Conservation (phyloP, 352 stramenopile genomes). For the Blastocystis sp. region DNA sequence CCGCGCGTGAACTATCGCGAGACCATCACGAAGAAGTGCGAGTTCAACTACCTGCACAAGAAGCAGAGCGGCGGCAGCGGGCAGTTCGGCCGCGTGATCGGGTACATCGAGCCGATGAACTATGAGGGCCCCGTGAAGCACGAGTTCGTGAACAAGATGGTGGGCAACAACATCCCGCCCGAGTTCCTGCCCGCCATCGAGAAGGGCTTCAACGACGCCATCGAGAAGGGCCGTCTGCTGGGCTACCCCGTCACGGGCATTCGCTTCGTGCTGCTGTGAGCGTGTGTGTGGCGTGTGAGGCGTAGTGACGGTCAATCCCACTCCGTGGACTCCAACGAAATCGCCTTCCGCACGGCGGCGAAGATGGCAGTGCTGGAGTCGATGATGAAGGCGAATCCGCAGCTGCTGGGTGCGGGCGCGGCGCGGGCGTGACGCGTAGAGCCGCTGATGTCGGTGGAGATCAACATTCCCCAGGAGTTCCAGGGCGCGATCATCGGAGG, state of each 20-base stretch:
- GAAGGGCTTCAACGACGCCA: constrained; percentile 92
- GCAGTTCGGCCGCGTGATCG: constrained; percentile 90
- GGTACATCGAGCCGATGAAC: constrained; percentile 91
- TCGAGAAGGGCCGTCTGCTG: constrained; percentile 89
- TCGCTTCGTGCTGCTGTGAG: constrained; percentile 79
- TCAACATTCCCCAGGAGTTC: constrained; percentile 77
- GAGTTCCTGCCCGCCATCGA: constrained; percentile 95
- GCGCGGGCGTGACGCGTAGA: constrained; percentile 76
- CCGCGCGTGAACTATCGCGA: constrained; percentile 98
- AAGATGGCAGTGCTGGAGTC: constrained; percentile 89
- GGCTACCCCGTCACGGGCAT: constrained; percentile 88
- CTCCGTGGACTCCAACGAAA: constrained; percentile 94
- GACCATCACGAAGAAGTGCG: constrained; percentile 85
- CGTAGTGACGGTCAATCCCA: constrained; percentile 88
- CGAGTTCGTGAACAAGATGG: constrained; percentile 93
- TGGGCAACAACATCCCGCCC: constrained; percentile 94
- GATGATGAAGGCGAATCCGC: constrained; percentile 81
- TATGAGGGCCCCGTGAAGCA: constrained; percentile 74
- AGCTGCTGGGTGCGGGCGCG: constrained; percentile 72
- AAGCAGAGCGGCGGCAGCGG: constrained; percentile 95
- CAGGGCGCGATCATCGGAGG: constrained; percentile 77
- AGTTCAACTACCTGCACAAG: constrained; percentile 99
- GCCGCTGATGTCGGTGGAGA: constrained; percentile 79
- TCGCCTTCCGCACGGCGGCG: constrained; percentile 93
- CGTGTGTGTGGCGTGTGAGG: constrained; percentile 76